Percentiles rank a stretch among this genome's conserved stretches.
Evolutionary conservation across 2,329 filamentous ascomycete species (phyloP).

Genomic region (Sclerotinia nivalis): DNA sequence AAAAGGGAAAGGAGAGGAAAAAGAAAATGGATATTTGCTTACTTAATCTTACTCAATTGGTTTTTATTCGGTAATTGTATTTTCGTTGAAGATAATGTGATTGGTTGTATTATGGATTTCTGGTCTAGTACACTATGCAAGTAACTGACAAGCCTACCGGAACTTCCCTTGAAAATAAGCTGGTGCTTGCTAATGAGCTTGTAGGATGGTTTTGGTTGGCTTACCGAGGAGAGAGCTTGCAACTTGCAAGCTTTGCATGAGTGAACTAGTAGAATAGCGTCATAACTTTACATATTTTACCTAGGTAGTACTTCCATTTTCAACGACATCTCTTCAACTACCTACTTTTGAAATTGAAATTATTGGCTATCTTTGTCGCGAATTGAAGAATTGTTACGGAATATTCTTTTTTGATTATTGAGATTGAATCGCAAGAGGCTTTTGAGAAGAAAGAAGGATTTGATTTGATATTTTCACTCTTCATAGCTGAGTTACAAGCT

Average conservation of each 20-base stretch:
- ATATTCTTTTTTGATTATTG: constrained; percentile 24
- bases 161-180: no score
- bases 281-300: background rate
- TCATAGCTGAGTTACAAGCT: background rate
- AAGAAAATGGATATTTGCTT: background rate
- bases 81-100: no score
- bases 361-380: constrained; percentile 30
- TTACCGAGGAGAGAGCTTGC: background rate
- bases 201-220: no score
- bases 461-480: background rate
- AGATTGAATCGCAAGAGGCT: constrained; percentile 27
- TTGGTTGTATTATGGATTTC: no score
- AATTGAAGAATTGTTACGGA: constrained; percentile 32
- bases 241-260: background rate
- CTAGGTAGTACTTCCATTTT: constrained; percentile 26
- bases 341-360: no score
- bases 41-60: no score
- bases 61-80: no score
- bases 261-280: background rate
- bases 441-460: background rate
- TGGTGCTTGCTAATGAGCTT: no score
- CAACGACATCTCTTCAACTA: constrained; percentile 28
- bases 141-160: no score
- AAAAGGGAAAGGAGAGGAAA: background rate
- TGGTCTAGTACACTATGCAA: no score